Evolutionary conservation across 345 rosid genomes (phyloP).

Genomic region (Clarkia xantiana): DNA sequence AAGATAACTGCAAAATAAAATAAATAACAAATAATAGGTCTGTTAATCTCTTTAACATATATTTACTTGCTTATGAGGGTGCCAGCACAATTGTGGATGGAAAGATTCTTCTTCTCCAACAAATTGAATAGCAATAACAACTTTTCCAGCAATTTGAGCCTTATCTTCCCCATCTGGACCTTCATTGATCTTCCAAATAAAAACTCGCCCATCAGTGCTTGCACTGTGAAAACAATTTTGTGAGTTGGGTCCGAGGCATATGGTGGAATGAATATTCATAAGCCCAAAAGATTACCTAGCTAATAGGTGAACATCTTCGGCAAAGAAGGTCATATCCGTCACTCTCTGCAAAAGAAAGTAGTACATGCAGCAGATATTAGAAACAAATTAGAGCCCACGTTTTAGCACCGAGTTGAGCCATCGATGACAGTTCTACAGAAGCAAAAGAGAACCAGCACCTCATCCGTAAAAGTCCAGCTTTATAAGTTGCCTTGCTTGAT

Average conservation of each 20-base stretch:
- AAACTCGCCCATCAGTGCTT: slow-evolving; percentile 46
- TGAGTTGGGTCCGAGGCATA: slow-evolving; percentile 2
- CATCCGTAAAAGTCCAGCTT: too few species aligned
- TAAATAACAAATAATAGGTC: neutral
- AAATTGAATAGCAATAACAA: slow-evolving; percentile 43
- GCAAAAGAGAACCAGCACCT: too few species aligned
- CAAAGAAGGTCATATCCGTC: slow-evolving; percentile 70
- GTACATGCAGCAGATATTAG: neutral
- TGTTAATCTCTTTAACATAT: neutral
- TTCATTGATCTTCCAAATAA: slow-evolving; percentile 56
- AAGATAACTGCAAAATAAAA: neutral
- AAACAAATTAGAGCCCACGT: neutral
- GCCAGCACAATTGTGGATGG: slow-evolving; percentile 68
- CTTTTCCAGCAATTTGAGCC: slow-evolving; percentile 50
- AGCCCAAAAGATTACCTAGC: slow-evolving; percentile 40
- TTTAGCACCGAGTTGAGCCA: neutral
- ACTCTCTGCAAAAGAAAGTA: slow-evolving; percentile 27
- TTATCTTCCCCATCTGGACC: slow-evolving; percentile 60
- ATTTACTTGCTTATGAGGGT: slow-evolving; percentile 68
- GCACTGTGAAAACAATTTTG: slow-evolving; percentile 28
- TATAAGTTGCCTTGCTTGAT: too few species aligned
- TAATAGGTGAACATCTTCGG: slow-evolving; percentile 73
- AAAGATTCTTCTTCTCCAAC: slow-evolving; percentile 26
- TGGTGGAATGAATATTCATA: neutral
- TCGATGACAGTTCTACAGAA: too few species aligned